A percentile compares a stretch with the other conserved stretches of the same genome.
Conservation (phyloP, 129 eudicot species). For the sunflower (Helianthus annuus) region DNA sequence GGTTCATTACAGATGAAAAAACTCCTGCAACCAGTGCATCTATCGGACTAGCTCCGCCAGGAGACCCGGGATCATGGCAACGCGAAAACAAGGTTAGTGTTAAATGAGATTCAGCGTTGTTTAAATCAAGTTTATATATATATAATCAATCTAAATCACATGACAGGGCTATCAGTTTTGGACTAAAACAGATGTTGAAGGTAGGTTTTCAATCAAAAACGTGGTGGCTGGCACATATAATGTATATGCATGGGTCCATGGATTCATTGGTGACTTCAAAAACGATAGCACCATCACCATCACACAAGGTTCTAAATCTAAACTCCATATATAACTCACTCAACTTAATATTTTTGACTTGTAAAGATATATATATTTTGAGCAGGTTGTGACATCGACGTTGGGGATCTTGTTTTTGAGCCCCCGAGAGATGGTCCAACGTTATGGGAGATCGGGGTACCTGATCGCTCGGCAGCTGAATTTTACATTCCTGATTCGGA, state of each 20-base stretch:
- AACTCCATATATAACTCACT: background rate
- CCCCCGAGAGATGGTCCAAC: conserved; percentile 93
- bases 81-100: conserved; percentile 72
- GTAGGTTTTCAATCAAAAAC: conserved; percentile 54
- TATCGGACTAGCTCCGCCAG: conserved; percentile 77
- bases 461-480: conserved; percentile 80
- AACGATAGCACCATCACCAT: conserved; percentile 1
- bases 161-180: conserved; percentile 87
- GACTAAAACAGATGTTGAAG: conserved; percentile 61
- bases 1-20: conserved; percentile 38
- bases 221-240: conserved; percentile 64
- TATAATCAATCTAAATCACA: no score
- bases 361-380: background rate
- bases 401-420: conserved; percentile 63
- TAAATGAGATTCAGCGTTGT: background rate
- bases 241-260: conserved; percentile 78
- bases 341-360: no score
- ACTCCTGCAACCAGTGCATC: conserved; percentile 55
- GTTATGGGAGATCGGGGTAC: conserved; percentile 93
- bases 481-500: conserved; percentile 85
- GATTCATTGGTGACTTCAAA: conserved; percentile 81
- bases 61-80: conserved; percentile 83
- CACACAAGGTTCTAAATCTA: conserved; percentile 31
- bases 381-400: conserved; percentile 56
- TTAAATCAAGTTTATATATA: no score